Conservation (phyloP, 192 early-diverging fungal species). For the Umbelopsis sp. region DNA sequence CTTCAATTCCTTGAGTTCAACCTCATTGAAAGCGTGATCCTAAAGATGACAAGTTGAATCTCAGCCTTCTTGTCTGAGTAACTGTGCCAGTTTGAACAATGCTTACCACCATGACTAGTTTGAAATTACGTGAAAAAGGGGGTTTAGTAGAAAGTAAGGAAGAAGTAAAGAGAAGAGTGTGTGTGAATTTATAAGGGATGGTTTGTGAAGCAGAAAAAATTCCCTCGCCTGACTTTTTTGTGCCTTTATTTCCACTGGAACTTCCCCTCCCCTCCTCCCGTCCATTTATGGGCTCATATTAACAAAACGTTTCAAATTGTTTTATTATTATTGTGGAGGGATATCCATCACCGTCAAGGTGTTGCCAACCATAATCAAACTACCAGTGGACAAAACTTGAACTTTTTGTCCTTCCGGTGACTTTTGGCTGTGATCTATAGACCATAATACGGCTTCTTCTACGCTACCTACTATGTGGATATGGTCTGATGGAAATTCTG, state of each 20-base stretch:
- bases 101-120: slow-evolving; percentile 11
- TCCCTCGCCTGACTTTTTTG: slow-evolving; percentile 13
- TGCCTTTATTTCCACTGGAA: neutral
- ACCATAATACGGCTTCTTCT: slow-evolving; percentile 67
- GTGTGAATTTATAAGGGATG: slow-evolving; percentile 14
- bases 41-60: slow-evolving; percentile 1
- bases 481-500: slow-evolving; percentile 19
- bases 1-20: slow-evolving; percentile 29
- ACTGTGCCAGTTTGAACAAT: neutral
- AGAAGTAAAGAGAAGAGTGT: neutral
- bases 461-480: slow-evolving; percentile 57
- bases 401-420: slow-evolving; percentile 18
- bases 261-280: neutral
- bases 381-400: slow-evolving; percentile 88
- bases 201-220: slow-evolving; percentile 2
- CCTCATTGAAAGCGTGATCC: slow-evolving; percentile 27
- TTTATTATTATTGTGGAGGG: slow-evolving; percentile 25
- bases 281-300: neutral
- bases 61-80: neutral
- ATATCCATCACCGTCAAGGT: slow-evolving; percentile 74
- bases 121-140: neutral
- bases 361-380: slow-evolving; percentile 89
- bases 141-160: neutral
- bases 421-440: slow-evolving; percentile 26
- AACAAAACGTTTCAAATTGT: too few species aligned